These are phyloP conservation scores for Sporothrix globosa DNA, from an alignment of 2,329 filamentous ascomycete species.

Conservation along the genomic window DNA sequence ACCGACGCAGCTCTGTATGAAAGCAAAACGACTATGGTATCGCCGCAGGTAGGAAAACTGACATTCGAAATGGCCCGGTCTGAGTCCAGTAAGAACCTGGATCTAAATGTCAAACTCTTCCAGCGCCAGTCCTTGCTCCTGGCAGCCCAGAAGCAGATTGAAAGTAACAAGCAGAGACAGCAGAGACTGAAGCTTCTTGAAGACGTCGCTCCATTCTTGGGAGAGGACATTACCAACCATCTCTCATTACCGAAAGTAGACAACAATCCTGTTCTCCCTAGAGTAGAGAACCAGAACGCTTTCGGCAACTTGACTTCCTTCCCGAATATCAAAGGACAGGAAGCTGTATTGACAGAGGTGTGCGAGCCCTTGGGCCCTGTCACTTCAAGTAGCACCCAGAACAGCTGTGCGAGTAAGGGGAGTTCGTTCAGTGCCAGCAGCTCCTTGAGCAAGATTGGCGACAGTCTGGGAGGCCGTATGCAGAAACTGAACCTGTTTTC, in stretches of 20 bases:
- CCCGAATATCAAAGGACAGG: background rate
- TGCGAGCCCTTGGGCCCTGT: background rate
- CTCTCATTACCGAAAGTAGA: background rate
- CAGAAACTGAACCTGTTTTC: constrained; percentile 16
- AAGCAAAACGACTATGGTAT: background rate
- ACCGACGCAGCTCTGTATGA: background rate
- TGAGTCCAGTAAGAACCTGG: constrained; percentile 33
- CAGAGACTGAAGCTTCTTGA: constrained; percentile 5
- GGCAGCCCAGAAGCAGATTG: constrained; percentile 34
- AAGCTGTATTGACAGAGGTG: background rate
- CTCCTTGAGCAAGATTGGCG: background rate
- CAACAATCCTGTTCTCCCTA: background rate
- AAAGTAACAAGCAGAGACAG: background rate
- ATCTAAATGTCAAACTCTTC: constrained; percentile 35
- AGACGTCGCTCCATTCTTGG: background rate
- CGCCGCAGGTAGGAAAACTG: constrained; percentile 33
- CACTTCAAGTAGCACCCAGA: constrained; percentile 26
- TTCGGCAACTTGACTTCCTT: background rate
- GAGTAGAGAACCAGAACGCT: background rate
- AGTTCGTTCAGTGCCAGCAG: constrained; percentile 24
- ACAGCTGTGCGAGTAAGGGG: constrained; percentile 18
- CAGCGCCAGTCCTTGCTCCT: constrained; percentile 36
- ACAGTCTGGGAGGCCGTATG: constrained; percentile 3
- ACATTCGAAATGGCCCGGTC: constrained; percentile 35
- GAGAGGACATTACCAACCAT: background rate